phyloP scores from a whole-genome alignment of 225 moss, liverwort and hornwort genomes.

The Thuidium tamariscinum region DNA sequence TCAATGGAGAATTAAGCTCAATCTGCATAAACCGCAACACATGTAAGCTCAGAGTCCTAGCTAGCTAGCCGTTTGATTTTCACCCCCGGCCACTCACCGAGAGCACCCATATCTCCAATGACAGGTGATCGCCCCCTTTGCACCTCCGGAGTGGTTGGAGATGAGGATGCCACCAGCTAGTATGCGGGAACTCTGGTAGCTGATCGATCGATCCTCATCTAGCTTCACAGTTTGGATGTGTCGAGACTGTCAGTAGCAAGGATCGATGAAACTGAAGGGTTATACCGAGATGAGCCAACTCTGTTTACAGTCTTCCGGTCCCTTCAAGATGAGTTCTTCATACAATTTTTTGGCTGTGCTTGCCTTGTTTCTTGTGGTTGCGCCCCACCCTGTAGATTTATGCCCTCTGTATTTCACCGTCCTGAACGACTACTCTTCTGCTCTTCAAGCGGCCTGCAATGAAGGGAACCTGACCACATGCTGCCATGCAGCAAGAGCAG shows the following conservation, averaged over 20 bases:
- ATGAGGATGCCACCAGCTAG: neutral
- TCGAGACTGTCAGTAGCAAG: neutral
- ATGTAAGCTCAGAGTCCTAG: neutral
- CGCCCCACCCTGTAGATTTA: neutral
- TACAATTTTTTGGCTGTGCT: neutral
- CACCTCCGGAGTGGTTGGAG: neutral
- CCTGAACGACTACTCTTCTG: conserved; percentile 4
- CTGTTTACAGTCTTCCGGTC: neutral
- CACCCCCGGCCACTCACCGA: neutral
- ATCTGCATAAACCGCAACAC: neutral
- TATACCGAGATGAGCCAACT: neutral
- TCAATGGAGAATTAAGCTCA: neutral
- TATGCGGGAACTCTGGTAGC: neutral
- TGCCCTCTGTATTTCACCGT: conserved; percentile 17
- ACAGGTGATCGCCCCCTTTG: neutral
- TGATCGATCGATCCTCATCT: neutral
- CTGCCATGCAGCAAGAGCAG: conserved; percentile 11
- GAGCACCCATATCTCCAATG: neutral
- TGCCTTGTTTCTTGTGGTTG: neutral
- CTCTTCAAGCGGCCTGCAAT: neutral
- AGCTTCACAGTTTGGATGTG: neutral
- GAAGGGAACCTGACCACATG: neutral
- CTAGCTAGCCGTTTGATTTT: neutral
- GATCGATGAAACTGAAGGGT: neutral
- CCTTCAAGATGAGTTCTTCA: neutral